Evolutionary conservation across 805 yeast species (phyloP).

Genomic region (Saccharomycopsis microspora): DNA sequence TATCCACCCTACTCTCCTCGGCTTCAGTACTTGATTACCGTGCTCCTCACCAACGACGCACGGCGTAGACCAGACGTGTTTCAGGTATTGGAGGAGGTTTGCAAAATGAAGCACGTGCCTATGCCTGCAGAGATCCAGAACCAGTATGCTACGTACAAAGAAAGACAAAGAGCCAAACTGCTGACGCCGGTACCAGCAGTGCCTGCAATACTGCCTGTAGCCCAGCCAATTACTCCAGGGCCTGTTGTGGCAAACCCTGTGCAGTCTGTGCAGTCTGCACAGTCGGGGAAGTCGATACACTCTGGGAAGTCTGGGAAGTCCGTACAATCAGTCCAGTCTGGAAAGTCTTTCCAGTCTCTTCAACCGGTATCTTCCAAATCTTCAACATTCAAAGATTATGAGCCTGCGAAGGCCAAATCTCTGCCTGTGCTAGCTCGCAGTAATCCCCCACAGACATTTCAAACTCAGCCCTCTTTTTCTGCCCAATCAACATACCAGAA

Average conservation of each 20-base stretch:
- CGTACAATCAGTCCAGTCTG: conserved; percentile 1
- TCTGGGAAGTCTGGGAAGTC: conserved; percentile 4
- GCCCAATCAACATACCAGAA: too few relatives aligned
- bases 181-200: background rate
- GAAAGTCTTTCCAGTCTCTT: background rate
- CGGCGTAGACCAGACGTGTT: conserved; percentile 74
- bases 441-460: too few relatives aligned
- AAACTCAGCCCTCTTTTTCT: too few relatives aligned
- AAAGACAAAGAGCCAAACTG: conserved; percentile 2
- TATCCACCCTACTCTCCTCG: conserved; percentile 60
- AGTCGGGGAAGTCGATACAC: conserved; percentile 2
- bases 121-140: conserved; percentile 27
- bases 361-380: too few relatives aligned
- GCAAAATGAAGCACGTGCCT: conserved; percentile 45
- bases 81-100: conserved; percentile 59
- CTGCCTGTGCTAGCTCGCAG: too few relatives aligned
- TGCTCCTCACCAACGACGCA: conserved; percentile 79
- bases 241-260: background rate
- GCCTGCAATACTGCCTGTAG: conserved; percentile 1
- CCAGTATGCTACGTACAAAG: conserved; percentile 15
- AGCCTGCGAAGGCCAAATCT: too few relatives aligned
- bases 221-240: background rate
- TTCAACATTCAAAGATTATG: too few relatives aligned
- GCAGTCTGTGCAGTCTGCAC: conserved; percentile 6
- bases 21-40: conserved; percentile 62